Conservation (phyloP, 2,329 filamentous ascomycete genomes). For the Fusarium sp. region DNA sequence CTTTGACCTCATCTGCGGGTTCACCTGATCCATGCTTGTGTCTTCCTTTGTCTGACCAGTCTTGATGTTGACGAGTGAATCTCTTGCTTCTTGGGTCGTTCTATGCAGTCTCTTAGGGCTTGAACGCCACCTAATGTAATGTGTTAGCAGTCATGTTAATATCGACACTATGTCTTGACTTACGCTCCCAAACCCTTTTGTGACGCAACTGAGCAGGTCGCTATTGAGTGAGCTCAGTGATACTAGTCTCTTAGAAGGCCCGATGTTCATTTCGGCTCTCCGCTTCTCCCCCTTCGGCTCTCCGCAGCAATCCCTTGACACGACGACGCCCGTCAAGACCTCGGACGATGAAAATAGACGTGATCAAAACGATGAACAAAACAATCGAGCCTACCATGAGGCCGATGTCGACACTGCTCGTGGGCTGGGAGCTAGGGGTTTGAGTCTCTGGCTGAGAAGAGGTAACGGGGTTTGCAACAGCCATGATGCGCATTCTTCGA, state of each 20-base stretch:
- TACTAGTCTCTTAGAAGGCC: background rate
- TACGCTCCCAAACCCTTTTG: slow-evolving; percentile 5
- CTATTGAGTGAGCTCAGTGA: background rate
- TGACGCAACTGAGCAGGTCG: background rate
- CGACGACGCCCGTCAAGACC: slow-evolving; percentile 28
- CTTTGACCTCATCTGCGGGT: background rate
- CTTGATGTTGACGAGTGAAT: background rate
- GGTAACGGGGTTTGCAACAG: slow-evolving; percentile 1
- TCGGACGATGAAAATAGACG: slow-evolving; percentile 44
- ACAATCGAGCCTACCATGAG: slow-evolving; percentile 44
- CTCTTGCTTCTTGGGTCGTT: background rate
- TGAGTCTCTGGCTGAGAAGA: slow-evolving; percentile 5
- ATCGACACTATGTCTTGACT: background rate
- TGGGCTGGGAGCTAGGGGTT: slow-evolving; percentile 2
- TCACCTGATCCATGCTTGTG: background rate
- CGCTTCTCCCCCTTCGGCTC: slow-evolving; percentile 27
- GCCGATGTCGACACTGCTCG: slow-evolving; percentile 47
- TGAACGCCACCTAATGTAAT: slow-evolving; percentile 2
- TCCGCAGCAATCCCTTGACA: slow-evolving; percentile 8
- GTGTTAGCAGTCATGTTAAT: slow-evolving; percentile 1
- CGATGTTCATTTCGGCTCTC: background rate
- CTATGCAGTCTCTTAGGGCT: background rate
- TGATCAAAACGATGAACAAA: slow-evolving; percentile 42
- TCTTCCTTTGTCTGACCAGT: background rate
- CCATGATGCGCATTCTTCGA: background rate